phyloP scores from a whole-genome alignment of 2,329 filamentous ascomycete genomes.

The Thermothelomyces thermophilus region DNA sequence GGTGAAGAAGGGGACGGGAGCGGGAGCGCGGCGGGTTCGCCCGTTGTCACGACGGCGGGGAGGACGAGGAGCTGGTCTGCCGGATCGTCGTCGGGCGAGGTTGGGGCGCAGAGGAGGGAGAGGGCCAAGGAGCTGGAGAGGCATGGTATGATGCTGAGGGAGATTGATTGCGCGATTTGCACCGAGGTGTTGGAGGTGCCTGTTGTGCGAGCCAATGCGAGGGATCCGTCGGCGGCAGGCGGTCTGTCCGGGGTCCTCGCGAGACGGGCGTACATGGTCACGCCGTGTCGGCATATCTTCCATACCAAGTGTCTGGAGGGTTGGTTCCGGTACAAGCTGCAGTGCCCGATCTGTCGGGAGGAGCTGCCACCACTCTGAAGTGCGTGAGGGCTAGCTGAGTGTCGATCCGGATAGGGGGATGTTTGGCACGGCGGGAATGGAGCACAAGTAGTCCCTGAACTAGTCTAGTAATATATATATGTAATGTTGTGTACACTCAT shows the following conservation, averaged over 20 bases:
- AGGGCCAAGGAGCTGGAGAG: conserved; percentile 30
- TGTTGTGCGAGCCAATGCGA: conserved; percentile 57
- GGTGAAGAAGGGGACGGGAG: not conserved
- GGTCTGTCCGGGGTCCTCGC: conserved; percentile 65
- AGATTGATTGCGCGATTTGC: conserved; percentile 91
- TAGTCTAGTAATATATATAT: too few species aligned
- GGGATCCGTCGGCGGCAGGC: conserved; percentile 38
- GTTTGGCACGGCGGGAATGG: not conserved
- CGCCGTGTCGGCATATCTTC: conserved; percentile 92
- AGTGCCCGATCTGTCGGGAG: conserved; percentile 93
- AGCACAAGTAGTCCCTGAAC: too few species aligned
- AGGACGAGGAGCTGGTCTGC: conserved; percentile 25
- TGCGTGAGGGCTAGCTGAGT: not conserved
- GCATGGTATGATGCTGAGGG: conserved; percentile 33
- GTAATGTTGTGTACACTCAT: too few species aligned
- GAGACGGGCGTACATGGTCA: conserved; percentile 88
- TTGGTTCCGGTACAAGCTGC: conserved; percentile 89
- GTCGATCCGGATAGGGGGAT: not conserved
- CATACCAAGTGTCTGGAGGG: conserved; percentile 87
- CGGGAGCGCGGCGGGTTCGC: conserved; percentile 4
- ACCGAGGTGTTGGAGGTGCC: conserved; percentile 87
- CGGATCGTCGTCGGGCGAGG: conserved; percentile 8
- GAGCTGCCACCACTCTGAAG: conserved; percentile 74
- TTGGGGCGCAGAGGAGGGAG: conserved; percentile 26
- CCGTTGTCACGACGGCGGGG: conserved; percentile 14